A percentile compares a stretch with the other conserved stretches of the same genome.
Conservation (phyloP, 139 green algal species). For the Haematococcus lacustris region DNA sequence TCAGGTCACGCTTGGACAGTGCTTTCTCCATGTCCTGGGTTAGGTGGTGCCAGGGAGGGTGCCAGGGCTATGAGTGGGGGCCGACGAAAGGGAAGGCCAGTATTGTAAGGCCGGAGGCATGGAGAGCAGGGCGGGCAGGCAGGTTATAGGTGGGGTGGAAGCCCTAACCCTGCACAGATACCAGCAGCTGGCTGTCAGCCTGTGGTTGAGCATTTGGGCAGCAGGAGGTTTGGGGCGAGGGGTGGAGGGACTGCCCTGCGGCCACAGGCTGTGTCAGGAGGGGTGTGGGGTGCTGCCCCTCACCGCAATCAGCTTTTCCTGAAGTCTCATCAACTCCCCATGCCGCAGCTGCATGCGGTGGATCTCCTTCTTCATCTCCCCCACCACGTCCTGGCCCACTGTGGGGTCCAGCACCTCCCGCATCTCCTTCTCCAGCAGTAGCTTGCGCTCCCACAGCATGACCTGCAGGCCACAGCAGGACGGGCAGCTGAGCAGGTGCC, state of each 20-base stretch:
- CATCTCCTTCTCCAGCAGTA: slow-evolving; percentile 76
- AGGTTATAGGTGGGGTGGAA: background rate
- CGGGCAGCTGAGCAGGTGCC: too few relatives aligned
- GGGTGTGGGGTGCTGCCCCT: background rate
- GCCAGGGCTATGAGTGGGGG: background rate
- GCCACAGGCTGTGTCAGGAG: background rate
- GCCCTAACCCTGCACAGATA: background rate
- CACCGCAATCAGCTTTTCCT: slow-evolving; percentile 39
- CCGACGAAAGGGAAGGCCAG: background rate
- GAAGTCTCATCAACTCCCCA: slow-evolving; percentile 55
- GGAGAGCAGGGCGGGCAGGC: background rate
- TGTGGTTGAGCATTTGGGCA: background rate
- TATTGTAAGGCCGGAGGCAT: background rate
- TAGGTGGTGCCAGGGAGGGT: background rate
- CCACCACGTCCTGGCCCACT: slow-evolving; percentile 67
- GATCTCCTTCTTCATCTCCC: slow-evolving; percentile 76
- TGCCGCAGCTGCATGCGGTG: slow-evolving; percentile 74
- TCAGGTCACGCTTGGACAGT: slow-evolving; percentile 62
- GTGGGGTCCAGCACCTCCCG: slow-evolving; percentile 66
- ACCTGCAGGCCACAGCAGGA: too few relatives aligned
- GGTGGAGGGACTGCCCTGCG: background rate
- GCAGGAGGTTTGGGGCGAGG: background rate
- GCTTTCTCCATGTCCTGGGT: slow-evolving; percentile 52
- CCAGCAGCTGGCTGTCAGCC: background rate
- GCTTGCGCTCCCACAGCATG: slow-evolving; percentile 86